phyloP scores from a whole-genome alignment of 495 filamentous ascomycete genomes.

The Hyaloscypha variabilis region DNA sequence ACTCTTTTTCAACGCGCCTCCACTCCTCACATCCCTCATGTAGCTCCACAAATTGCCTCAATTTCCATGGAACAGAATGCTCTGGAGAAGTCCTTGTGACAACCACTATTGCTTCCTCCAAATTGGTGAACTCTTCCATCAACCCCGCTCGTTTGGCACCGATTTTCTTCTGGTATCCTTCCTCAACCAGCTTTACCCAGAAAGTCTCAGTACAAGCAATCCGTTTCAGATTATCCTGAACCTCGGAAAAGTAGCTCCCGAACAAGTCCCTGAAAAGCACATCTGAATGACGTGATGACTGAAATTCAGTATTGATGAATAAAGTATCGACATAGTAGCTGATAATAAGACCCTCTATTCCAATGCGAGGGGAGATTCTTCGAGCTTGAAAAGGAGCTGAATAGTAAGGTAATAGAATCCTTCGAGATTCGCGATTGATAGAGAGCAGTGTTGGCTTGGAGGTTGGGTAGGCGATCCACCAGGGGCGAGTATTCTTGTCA shows the following conservation, averaged over 20 bases:
- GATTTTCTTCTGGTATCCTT: not conserved
- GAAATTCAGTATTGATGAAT: not conserved
- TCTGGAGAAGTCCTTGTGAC: not conserved
- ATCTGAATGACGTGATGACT: not conserved
- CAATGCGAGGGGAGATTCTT: not conserved
- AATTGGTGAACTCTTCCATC: not conserved
- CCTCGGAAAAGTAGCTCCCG: not conserved
- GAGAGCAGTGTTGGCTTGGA: not conserved
- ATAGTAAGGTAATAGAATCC: not conserved
- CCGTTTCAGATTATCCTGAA: not conserved
- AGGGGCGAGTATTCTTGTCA: too few relatives aligned
- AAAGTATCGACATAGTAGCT: not conserved
- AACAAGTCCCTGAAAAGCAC: not conserved
- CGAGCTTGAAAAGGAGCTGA: not conserved
- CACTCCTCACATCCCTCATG: not conserved
- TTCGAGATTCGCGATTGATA: not conserved
- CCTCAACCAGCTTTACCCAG: not conserved
- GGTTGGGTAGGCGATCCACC: not conserved
- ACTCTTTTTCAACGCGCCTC: not conserved
- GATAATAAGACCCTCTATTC: not conserved
- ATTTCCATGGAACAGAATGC: not conserved
- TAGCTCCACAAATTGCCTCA: not conserved
- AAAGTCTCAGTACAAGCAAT: not conserved
- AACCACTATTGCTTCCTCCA: not conserved
- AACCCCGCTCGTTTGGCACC: not conserved